These are phyloP conservation scores for Phyllachora maydis DNA, from an alignment of 2,329 filamentous ascomycete species.

Conservation along the genomic window DNA sequence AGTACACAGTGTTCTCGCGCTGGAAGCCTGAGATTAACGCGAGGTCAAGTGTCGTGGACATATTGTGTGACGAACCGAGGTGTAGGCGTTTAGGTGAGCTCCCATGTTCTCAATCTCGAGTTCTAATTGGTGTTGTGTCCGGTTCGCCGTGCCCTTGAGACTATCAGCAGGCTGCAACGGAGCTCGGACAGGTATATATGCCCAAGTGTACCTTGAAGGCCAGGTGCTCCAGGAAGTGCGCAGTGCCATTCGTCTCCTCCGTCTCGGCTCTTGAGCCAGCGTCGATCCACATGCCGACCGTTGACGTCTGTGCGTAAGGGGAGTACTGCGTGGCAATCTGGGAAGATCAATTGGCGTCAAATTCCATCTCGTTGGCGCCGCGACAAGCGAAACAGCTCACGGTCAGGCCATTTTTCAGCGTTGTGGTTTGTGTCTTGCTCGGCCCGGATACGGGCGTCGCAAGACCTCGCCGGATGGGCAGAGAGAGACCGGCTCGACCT, in stretches of 20 bases:
- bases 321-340: constrained; percentile 97
- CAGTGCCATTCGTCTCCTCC: constrained; percentile 94
- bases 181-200: too few relatives aligned
- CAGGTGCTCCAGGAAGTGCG: constrained; percentile 98
- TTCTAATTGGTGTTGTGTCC: constrained; percentile 93
- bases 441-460: constrained; percentile 56
- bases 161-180: too few relatives aligned
- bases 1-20: constrained; percentile 99
- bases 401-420: constrained; percentile 92
- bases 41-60: not conserved
- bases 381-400: constrained; percentile 39
- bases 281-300: constrained; percentile 98
- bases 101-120: constrained; percentile 99
- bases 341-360: constrained; percentile 9
- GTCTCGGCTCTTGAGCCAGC: constrained; percentile 96
- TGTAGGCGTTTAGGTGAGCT: constrained; percentile 97
- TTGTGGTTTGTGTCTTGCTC: constrained; percentile 86
- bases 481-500: constrained; percentile 57
- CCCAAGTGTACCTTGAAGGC: constrained; percentile 90
- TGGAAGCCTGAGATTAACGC: constrained; percentile 14
- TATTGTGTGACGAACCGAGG: constrained; percentile 43
- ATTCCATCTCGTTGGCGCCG: constrained; percentile 13
- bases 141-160: constrained; percentile 70
- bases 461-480: constrained; percentile 67
- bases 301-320: constrained; percentile 94